Evolutionary conservation across 2,329 filamentous ascomycete genomes (phyloP).

Genomic region (Calonectria multiphialidica): DNA sequence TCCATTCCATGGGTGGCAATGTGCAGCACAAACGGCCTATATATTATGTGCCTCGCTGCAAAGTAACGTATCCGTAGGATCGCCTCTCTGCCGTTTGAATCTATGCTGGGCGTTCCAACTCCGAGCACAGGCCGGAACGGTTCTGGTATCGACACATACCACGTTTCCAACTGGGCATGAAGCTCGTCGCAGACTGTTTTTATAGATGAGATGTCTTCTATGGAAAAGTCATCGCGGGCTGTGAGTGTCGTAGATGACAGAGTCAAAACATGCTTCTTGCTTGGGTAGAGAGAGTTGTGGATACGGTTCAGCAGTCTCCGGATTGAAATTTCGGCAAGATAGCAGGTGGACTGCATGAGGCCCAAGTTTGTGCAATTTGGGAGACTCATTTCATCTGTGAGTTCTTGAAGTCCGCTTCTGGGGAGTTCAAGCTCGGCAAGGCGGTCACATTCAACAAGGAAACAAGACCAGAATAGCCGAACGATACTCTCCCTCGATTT

Average conservation of each 20-base stretch:
- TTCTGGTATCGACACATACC: slow-evolving; percentile 49
- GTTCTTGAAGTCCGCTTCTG: slow-evolving; percentile 46
- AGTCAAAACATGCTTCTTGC: slow-evolving; percentile 39
- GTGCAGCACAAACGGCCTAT: slow-evolving; percentile 48
- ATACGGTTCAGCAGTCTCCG: slow-evolving; percentile 49
- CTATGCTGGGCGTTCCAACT: slow-evolving; percentile 19
- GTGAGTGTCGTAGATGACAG: slow-evolving; percentile 41
- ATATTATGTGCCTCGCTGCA: slow-evolving; percentile 49
- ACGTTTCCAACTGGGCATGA: slow-evolving; percentile 45
- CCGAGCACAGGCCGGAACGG: slow-evolving; percentile 41
- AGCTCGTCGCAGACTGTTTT: slow-evolving; percentile 46
- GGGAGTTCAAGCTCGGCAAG: slow-evolving; percentile 49
- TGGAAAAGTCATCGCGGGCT: slow-evolving; percentile 42
- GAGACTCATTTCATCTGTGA: slow-evolving; percentile 46
- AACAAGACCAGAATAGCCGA: slow-evolving; percentile 48
- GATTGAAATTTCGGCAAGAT: slow-evolving; percentile 49
- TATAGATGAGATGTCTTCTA: slow-evolving; percentile 44
- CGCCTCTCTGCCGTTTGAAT: slow-evolving; percentile 39
- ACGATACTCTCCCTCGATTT: slow-evolving; percentile 38
- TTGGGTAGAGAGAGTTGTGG: slow-evolving; percentile 47
- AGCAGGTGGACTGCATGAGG: slow-evolving; percentile 41
- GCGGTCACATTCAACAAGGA: slow-evolving; percentile 48
- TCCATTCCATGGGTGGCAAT: slow-evolving; percentile 35
- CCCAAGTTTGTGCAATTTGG: slow-evolving; percentile 43
- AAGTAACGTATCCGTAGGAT: slow-evolving; percentile 49